A percentile compares a stretch with the other conserved stretches of the same genome.
Evolutionary conservation across 1,284 basidiomycete genomes (phyloP).

Genomic region (Vanrija sp.): DNA sequence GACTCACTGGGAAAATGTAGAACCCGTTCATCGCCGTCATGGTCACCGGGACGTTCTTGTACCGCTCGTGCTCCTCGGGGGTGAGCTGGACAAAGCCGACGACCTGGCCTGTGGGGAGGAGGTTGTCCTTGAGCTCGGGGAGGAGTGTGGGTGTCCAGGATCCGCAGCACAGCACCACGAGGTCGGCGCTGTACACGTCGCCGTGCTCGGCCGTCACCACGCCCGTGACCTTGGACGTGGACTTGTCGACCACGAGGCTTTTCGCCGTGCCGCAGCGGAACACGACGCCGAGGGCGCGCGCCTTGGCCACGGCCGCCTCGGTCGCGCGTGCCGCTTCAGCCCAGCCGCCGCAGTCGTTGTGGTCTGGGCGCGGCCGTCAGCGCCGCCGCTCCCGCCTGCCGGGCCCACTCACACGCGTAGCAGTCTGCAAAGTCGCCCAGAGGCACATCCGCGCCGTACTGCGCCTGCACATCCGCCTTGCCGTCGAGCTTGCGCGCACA

Average conservation of each 20-base stretch:
- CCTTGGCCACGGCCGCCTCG: slow-evolving; percentile 28
- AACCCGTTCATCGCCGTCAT: slow-evolving; percentile 66
- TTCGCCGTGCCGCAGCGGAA: slow-evolving; percentile 9
- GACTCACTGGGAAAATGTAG: slow-evolving; percentile 69
- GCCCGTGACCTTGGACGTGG: slow-evolving; percentile 53
- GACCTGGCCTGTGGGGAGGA: slow-evolving; percentile 55
- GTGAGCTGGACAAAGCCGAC: slow-evolving; percentile 66
- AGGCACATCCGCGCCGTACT: slow-evolving; percentile 8
- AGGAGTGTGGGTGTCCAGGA: slow-evolving; percentile 33
- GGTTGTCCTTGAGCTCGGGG: slow-evolving; percentile 11
- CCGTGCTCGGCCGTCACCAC: slow-evolving; percentile 56
- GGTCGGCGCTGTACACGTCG: slow-evolving; percentile 48
- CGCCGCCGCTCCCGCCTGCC: too few species aligned
- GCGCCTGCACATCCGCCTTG: slow-evolving; percentile 14
- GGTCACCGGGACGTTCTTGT: slow-evolving; percentile 63
- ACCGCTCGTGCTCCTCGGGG: slow-evolving; percentile 58
- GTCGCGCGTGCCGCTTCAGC: slow-evolving; percentile 67
- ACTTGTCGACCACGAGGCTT: slow-evolving; percentile 8
- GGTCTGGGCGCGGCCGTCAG: slow-evolving; percentile 47
- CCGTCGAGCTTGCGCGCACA: slow-evolving; percentile 2
- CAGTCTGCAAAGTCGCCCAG: slow-evolving; percentile 17
- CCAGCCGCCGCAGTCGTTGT: slow-evolving; percentile 77
- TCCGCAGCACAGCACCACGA: slow-evolving; percentile 35
- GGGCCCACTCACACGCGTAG: slow-evolving; percentile 55
- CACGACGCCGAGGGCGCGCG: slow-evolving; percentile 12